phyloP scores from a whole-genome alignment of 208 protist genomes.

The Trypanosoma theileri region DNA sequence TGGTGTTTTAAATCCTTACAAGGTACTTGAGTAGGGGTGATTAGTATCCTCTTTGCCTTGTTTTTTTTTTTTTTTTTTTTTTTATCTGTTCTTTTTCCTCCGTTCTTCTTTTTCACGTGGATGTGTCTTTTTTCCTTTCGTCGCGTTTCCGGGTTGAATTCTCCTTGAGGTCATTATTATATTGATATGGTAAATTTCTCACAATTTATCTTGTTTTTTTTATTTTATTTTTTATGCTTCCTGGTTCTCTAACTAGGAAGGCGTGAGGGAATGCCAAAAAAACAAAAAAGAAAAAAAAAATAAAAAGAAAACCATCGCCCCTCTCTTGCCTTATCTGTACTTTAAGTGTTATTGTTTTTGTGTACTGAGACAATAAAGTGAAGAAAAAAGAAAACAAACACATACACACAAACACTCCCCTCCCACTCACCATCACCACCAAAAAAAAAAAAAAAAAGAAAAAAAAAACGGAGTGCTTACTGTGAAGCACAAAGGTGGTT shows the following conservation, averaged over 20 bases:
- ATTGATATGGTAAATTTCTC: not conserved
- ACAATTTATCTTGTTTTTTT: not conserved
- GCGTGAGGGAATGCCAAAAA: not conserved
- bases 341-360: too few species aligned
- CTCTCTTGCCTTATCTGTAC: too few species aligned
- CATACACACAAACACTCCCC: too few species aligned
- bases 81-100: not conserved
- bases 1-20: constrained; percentile 96
- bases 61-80: constrained; percentile 6
- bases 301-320: too few species aligned
- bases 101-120: too few species aligned
- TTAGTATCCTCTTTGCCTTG: not conserved
- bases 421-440: too few species aligned
- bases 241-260: not conserved
- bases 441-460: too few species aligned
- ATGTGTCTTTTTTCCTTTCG: not conserved
- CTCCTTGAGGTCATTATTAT: not conserved
- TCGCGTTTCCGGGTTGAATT: not conserved
- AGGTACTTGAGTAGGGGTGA: constrained; percentile 57
- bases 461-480: not conserved
- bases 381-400: too few species aligned
- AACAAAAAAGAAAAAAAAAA: not conserved
- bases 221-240: not conserved
- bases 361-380: too few species aligned
- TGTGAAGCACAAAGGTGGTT: not conserved